Percentiles rank a stretch among this genome's conserved stretches.
Evolutionary conservation across 2,329 filamentous ascomycete genomes (phyloP).

Genomic region (Trichoderma sp.): DNA sequence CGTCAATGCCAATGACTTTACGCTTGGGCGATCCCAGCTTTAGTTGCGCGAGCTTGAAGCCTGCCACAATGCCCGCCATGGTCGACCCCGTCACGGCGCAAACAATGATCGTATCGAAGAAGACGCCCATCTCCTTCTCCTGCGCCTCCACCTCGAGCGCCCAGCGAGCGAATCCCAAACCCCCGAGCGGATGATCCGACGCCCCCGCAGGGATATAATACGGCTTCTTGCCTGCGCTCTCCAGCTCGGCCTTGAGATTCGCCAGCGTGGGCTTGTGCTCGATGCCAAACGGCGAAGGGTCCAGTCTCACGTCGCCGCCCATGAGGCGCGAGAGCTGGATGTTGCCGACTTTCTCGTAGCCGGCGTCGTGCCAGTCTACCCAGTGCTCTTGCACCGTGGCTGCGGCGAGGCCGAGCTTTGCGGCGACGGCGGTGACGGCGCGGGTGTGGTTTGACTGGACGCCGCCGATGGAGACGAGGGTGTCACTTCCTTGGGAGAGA

Average conservation of each 20-base stretch:
- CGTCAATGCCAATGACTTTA: constrained; percentile 64
- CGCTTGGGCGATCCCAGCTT: constrained; percentile 43
- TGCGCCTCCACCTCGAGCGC: constrained; percentile 65
- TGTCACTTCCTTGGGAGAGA: constrained; percentile 53
- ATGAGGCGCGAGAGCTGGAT: constrained; percentile 67
- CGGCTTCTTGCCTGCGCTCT: constrained; percentile 53
- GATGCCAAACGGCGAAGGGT: constrained; percentile 61
- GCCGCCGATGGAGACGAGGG: constrained; percentile 64
- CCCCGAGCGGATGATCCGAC: constrained; percentile 66
- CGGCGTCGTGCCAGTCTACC: constrained; percentile 59
- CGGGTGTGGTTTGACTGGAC: constrained; percentile 69
- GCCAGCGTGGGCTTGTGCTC: constrained; percentile 62
- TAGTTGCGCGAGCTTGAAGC: constrained; percentile 61
- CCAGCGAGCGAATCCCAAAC: constrained; percentile 68
- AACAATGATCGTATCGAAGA: constrained; percentile 66
- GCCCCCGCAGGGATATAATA: constrained; percentile 72
- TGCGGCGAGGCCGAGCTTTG: constrained; percentile 53
- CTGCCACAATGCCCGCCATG: constrained; percentile 68
- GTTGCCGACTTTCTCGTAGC: constrained; percentile 65
- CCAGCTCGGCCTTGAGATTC: constrained; percentile 52
- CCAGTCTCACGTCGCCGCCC: constrained; percentile 61
- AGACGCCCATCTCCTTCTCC: constrained; percentile 57
- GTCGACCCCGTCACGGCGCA: constrained; percentile 70
- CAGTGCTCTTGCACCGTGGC: constrained; percentile 61
- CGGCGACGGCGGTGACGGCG: constrained; percentile 61